Percentiles rank a stretch among this genome's conserved stretches.
phyloP scores from a whole-genome alignment of 1,139 yeast species.

The Suhomyces ambrosiae region DNA sequence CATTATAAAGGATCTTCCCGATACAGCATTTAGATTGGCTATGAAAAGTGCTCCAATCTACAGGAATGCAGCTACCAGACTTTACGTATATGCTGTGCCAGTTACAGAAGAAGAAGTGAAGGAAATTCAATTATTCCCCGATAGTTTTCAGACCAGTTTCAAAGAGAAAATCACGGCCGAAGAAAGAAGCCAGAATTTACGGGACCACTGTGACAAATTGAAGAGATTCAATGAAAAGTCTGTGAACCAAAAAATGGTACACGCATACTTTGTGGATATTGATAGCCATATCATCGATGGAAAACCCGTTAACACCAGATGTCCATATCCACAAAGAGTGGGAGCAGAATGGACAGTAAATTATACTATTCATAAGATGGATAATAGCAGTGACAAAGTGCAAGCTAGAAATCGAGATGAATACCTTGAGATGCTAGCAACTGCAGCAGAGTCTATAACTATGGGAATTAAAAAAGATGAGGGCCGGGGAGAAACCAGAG shows the following conservation, averaged over 20 bases:
- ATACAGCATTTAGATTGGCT: slow-evolving; percentile 34
- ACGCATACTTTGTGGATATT: slow-evolving; percentile 15
- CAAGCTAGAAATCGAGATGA: slow-evolving; percentile 7
- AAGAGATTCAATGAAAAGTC: slow-evolving; percentile 18
- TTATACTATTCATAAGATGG: slow-evolving; percentile 14
- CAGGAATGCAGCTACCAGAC: slow-evolving; percentile 13
- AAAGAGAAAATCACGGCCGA: slow-evolving; percentile 20
- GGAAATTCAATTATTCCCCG: slow-evolving; percentile 27
- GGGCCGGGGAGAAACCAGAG: slow-evolving; percentile 9
- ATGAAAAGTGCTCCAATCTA: slow-evolving; percentile 22
- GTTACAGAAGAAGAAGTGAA: slow-evolving; percentile 28
- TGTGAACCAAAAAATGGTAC: slow-evolving; percentile 10
- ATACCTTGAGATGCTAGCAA: slow-evolving; percentile 14
- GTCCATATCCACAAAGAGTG: slow-evolving; percentile 16
- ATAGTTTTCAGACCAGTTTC: slow-evolving; percentile 25
- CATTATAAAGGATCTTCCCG: slow-evolving; percentile 32
- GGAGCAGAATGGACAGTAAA: slow-evolving; percentile 17
- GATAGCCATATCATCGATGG: slow-evolving; percentile 18
- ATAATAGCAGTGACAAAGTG: slow-evolving; percentile 3
- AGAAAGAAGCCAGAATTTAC: slow-evolving; percentile 19
- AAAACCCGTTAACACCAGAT: slow-evolving; percentile 5
- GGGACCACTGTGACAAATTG: slow-evolving; percentile 21
- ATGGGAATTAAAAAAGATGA: slow-evolving; percentile 9
- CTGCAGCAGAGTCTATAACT: slow-evolving; percentile 15
- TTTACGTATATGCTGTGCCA: slow-evolving; percentile 38